Conservation (phyloP, 2,329 filamentous ascomycete genomes). For the Penicillium sp. region DNA sequence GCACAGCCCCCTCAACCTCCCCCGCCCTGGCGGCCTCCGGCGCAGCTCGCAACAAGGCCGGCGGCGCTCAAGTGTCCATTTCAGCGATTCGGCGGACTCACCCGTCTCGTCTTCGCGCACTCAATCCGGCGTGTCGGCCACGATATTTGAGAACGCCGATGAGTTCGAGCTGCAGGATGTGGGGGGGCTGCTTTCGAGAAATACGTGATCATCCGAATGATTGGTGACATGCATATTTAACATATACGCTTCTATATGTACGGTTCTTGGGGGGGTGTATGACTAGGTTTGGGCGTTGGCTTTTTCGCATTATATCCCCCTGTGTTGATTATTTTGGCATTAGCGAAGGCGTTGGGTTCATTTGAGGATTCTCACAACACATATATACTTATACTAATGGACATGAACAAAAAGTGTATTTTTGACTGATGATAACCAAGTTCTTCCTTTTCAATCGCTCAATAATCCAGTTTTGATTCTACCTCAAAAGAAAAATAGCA, state of each 20-base stretch:
- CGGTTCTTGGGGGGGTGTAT: background rate
- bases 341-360: background rate
- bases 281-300: background rate
- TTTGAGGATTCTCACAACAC: too few species aligned
- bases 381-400: too few species aligned
- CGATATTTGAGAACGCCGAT: constrained; percentile 25
- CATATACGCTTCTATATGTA: background rate
- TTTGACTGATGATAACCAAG: too few species aligned
- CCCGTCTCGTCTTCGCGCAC: constrained; percentile 28
- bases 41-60: constrained; percentile 18
- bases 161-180: constrained; percentile 49
- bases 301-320: background rate
- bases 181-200: constrained; percentile 44
- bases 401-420: too few species aligned
- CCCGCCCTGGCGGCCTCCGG: constrained; percentile 21
- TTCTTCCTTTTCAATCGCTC: too few species aligned
- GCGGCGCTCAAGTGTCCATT: constrained; percentile 26
- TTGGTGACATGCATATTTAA: background rate
- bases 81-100: constrained; percentile 19
- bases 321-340: background rate
- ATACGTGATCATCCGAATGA: background rate
- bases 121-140: constrained; percentile 24
- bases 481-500: background rate
- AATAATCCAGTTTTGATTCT: too few species aligned
- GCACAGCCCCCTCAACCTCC: constrained; percentile 5